Evolutionary conservation across 345 rosid species (phyloP).

Genomic region (Laguncularia racemosa): DNA sequence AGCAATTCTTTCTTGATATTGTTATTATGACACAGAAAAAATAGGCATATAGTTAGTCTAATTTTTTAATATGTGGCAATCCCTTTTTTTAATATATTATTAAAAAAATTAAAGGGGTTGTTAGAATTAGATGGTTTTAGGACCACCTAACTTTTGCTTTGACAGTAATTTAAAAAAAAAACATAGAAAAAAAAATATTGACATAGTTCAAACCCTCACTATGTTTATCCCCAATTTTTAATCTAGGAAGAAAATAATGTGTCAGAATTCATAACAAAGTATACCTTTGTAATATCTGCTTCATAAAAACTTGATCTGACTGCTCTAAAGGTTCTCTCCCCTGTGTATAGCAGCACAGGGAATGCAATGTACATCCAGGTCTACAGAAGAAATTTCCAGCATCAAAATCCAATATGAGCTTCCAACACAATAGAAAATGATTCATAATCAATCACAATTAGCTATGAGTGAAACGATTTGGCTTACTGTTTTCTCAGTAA

Average conservation of each 20-base stretch:
- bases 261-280: background rate
- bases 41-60: too few species aligned
- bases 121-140: too few species aligned
- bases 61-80: too few species aligned
- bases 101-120: too few species aligned
- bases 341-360: slow-evolving; percentile 40
- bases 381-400: slow-evolving; percentile 9
- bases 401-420: background rate
- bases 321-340: slow-evolving; percentile 37
- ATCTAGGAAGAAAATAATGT: background rate
- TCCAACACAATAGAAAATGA: background rate
- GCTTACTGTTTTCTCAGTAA: slow-evolving; percentile 39
- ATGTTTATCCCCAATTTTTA: too few species aligned
- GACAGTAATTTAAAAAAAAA: too few species aligned
- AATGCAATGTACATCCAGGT: slow-evolving; percentile 55
- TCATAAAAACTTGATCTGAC: slow-evolving; percentile 31
- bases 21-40: too few species aligned
- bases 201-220: too few species aligned
- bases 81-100: too few species aligned
- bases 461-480: background rate
- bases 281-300: slow-evolving; percentile 30
- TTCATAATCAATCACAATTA: background rate
- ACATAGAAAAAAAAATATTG: too few species aligned
- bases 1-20: too few species aligned
- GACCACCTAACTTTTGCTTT: too few species aligned